Conservation (phyloP, 2,329 filamentous ascomycete species). For the Fusarium transvaalense region DNA sequence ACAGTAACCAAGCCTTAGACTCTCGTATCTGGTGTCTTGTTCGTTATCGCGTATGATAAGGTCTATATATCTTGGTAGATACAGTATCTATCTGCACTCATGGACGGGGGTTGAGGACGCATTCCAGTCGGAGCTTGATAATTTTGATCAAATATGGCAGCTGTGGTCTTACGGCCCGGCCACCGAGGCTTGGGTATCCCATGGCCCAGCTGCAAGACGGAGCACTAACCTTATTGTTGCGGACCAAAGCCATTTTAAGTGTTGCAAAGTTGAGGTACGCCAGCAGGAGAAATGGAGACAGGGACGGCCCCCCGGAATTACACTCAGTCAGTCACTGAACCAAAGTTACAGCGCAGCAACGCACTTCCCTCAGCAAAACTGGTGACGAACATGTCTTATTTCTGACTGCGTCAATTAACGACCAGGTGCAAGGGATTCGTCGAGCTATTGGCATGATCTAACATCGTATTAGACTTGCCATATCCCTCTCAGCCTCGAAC, state of each 20-base stretch:
- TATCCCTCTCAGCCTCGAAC: constrained; percentile 2
- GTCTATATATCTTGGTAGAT: not conserved
- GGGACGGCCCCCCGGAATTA: not conserved
- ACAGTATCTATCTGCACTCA: not conserved
- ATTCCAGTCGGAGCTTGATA: not conserved
- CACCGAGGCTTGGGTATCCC: constrained; percentile 3
- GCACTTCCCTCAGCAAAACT: not conserved
- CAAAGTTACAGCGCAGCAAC: constrained; percentile 5
- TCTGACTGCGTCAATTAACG: constrained; percentile 19
- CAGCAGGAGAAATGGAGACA: constrained; percentile 11
- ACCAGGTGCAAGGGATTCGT: constrained; percentile 14
- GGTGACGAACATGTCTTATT: constrained; percentile 18
- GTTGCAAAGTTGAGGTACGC: not conserved
- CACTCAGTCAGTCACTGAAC: not conserved
- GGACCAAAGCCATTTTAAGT: constrained; percentile 9
- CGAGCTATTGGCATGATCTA: constrained; percentile 21
- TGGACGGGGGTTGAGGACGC: not conserved
- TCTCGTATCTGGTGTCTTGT: not conserved
- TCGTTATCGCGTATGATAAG: not conserved
- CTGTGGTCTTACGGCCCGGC: constrained; percentile 16
- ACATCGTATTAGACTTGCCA: constrained; percentile 4
- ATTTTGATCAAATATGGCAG: constrained; percentile 18
- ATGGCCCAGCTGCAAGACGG: not conserved
- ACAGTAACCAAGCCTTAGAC: not conserved
- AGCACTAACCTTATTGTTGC: constrained; percentile 17